phyloP scores from a whole-genome alignment of 2,329 filamentous ascomycete genomes.

The Hypocreales sp. region DNA sequence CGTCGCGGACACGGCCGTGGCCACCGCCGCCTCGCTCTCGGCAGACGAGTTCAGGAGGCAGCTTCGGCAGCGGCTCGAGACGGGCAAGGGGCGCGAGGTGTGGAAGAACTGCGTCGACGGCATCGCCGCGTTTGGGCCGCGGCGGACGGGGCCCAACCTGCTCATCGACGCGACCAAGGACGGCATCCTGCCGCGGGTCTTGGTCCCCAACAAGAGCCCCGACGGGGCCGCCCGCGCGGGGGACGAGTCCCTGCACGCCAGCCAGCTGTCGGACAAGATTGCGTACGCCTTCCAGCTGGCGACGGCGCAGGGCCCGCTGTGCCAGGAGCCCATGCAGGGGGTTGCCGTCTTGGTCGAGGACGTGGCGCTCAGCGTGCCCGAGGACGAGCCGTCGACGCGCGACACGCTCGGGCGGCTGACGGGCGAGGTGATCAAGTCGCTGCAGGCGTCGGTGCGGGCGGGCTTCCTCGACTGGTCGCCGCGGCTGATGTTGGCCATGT shows the following conservation, averaged over 20 bases:
- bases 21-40: constrained; percentile 47
- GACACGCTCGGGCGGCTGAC: constrained; percentile 69
- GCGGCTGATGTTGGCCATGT: constrained; percentile 92
- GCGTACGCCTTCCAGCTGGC: constrained; percentile 88
- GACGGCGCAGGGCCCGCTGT: constrained; percentile 76
- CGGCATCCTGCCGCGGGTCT: constrained; percentile 59
- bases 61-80: constrained; percentile 52
- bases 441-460: constrained; percentile 66
- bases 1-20: constrained; percentile 40
- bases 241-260: constrained; percentile 38
- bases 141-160: constrained; percentile 73
- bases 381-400: constrained; percentile 38
- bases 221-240: constrained; percentile 20
- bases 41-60: constrained; percentile 63
- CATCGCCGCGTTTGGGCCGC: constrained; percentile 82
- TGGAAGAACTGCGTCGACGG: constrained; percentile 67
- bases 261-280: constrained; percentile 78
- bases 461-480: constrained; percentile 94
- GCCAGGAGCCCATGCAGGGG: constrained; percentile 84
- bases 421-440: constrained; percentile 81
- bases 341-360: constrained; percentile 84
- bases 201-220: constrained; percentile 17
- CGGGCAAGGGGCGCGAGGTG: constrained; percentile 53
- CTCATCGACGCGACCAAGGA: constrained; percentile 69
- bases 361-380: constrained; percentile 42